Percentiles rank a stretch among this genome's conserved stretches.
Evolutionary conservation across 108 stramenopile species (phyloP).

Genomic region (Ochromonas danica): DNA sequence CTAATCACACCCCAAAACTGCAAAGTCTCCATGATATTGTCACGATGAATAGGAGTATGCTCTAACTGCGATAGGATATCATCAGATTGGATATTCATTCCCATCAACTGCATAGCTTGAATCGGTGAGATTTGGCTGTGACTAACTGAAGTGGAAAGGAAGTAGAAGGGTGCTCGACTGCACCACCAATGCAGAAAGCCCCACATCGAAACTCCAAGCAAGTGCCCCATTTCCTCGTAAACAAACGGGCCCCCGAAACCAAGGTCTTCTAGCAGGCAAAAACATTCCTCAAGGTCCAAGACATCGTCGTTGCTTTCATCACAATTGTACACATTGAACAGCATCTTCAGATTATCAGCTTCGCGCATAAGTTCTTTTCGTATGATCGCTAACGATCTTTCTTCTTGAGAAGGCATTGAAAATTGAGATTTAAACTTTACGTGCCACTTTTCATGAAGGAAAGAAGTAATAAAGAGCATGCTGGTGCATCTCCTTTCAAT

Average conservation of each 20-base stretch:
- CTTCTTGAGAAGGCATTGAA: background rate
- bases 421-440: background rate
- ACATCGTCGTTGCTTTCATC: background rate
- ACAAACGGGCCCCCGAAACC: slow-evolving; percentile 1
- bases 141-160: background rate
- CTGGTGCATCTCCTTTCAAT: background rate
- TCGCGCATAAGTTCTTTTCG: background rate
- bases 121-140: background rate
- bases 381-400: background rate
- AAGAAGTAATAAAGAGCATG: background rate
- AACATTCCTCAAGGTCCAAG: background rate
- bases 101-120: background rate
- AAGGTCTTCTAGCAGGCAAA: background rate
- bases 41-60: background rate
- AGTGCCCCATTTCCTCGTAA: background rate
- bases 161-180: background rate
- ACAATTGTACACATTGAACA: background rate
- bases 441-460: background rate
- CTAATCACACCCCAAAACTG: too few species aligned
- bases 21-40: background rate
- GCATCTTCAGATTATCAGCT: background rate
- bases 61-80: background rate
- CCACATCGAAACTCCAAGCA: background rate
- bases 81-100: background rate
- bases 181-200: slow-evolving; percentile 5